phyloP scores from a whole-genome alignment of 768 basidiomycete genomes.

The Zangia roseola region DNA sequence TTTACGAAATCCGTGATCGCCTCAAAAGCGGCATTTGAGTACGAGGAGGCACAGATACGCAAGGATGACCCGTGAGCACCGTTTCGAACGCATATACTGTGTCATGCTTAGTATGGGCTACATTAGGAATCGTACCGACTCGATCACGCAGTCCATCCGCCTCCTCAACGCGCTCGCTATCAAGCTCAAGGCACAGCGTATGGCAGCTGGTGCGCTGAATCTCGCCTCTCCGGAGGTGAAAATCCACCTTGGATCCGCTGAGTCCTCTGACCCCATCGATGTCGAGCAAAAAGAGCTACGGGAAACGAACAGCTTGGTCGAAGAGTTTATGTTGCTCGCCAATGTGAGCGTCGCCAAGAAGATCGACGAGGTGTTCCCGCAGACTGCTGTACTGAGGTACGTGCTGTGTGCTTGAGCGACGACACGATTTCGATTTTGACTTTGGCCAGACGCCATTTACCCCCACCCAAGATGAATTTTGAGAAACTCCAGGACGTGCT shows the following conservation, averaged over 20 bases:
- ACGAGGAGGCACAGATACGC: conserved; percentile 91
- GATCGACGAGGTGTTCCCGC: conserved; percentile 93
- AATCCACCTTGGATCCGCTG: conserved; percentile 90
- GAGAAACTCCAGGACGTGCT: conserved; percentile 94
- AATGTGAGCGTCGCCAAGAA: conserved; percentile 91
- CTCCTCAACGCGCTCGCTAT: conserved; percentile 84
- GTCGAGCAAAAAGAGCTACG: conserved; percentile 91
- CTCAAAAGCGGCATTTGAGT: conserved; percentile 95
- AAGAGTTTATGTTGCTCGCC: conserved; percentile 98
- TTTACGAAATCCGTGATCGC: conserved; percentile 97
- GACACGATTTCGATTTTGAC: neutral
- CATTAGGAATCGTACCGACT: conserved; percentile 69
- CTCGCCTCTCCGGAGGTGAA: conserved; percentile 98
- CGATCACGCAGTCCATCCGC: conserved; percentile 81
- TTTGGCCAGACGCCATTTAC: conserved; percentile 73
- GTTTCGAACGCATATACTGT: neutral
- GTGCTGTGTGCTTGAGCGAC: conserved; percentile 5
- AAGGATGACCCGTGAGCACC: conserved; percentile 83
- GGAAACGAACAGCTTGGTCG: conserved; percentile 95
- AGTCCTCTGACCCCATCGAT: conserved; percentile 93
- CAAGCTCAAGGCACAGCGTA: conserved; percentile 81
- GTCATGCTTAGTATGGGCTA: neutral
- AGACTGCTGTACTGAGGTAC: conserved; percentile 89
- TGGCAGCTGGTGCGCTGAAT: conserved; percentile 96
- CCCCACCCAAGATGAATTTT: conserved; percentile 91